A percentile compares a stretch with the other conserved stretches of the same genome.
Conservation (phyloP, 106 monocot species). For the Dendrobium chrysotoxum region DNA sequence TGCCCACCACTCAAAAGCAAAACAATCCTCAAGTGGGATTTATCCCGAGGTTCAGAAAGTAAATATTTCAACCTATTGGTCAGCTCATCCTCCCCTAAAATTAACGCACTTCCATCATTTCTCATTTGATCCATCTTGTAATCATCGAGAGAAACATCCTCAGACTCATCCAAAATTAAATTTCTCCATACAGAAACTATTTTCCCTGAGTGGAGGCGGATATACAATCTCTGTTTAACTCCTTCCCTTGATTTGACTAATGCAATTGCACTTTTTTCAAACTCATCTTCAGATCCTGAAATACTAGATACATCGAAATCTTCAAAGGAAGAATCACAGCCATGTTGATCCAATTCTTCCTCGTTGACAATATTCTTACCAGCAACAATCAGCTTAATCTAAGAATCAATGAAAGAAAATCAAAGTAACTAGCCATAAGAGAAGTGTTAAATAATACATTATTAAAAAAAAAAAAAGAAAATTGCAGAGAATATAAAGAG, state of each 20-base stretch:
- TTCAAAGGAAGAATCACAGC: conserved; percentile 39
- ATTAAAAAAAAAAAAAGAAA: not conserved
- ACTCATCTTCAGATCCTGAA: conserved; percentile 92
- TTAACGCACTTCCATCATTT: conserved; percentile 8
- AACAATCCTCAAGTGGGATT: conserved; percentile 54
- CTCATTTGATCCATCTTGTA: conserved; percentile 10
- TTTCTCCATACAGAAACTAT: conserved; percentile 68
- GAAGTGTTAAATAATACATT: not conserved
- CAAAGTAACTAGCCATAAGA: not conserved
- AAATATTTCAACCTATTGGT: conserved; percentile 52
- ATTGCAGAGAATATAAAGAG: not conserved
- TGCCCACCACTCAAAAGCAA: conserved; percentile 80
- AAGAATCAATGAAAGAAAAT: conserved; percentile 3
- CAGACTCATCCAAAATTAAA: conserved; percentile 67
- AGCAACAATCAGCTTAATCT: conserved; percentile 71
- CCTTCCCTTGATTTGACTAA: conserved; percentile 34
- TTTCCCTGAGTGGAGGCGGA: conserved; percentile 53
- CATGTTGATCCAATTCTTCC: conserved; percentile 59
- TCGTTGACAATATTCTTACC: conserved; percentile 62
- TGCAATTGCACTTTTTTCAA: conserved; percentile 29
- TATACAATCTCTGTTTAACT: conserved; percentile 52
- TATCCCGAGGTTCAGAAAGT: conserved; percentile 70
- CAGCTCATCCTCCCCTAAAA: conserved; percentile 32
- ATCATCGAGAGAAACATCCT: conserved; percentile 36
- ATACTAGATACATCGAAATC: conserved; percentile 83